Evolutionary conservation across 1,139 yeast genomes (phyloP).

Genomic region (Pichia sp.): DNA sequence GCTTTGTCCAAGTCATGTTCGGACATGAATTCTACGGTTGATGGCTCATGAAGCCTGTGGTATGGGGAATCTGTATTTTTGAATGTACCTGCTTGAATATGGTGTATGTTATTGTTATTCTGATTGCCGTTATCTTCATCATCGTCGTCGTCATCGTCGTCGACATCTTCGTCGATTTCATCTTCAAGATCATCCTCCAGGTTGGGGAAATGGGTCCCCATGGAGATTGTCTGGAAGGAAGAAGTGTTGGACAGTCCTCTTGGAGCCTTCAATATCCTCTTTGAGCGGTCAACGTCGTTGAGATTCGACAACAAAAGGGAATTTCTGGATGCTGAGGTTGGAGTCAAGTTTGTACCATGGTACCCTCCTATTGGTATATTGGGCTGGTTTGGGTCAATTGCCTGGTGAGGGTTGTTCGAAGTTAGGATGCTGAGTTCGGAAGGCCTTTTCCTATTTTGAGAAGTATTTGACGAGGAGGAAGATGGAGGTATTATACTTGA

Average conservation of each 20-base stretch:
- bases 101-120: background rate
- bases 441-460: constrained; percentile 1
- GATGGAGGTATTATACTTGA: background rate
- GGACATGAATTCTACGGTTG: constrained; percentile 37
- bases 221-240: background rate
- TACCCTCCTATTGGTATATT: background rate
- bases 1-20: constrained; percentile 41
- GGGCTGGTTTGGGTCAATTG: background rate
- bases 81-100: background rate
- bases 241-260: constrained; percentile 1
- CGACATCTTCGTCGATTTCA: constrained; percentile 6
- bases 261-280: constrained; percentile 26
- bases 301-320: constrained; percentile 1
- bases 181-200: constrained; percentile 9
- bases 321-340: constrained; percentile 9
- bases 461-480: background rate
- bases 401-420: background rate
- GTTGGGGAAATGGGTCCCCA: background rate
- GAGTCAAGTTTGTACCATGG: background rate
- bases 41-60: constrained; percentile 25
- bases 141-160: constrained; percentile 7
- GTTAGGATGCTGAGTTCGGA: background rate
- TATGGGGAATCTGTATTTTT: constrained; percentile 9
- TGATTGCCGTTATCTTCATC: constrained; percentile 5
- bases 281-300: constrained; percentile 1